Conservation (phyloP, 2,329 filamentous ascomycete genomes). For the Fonsecaea erecta region DNA sequence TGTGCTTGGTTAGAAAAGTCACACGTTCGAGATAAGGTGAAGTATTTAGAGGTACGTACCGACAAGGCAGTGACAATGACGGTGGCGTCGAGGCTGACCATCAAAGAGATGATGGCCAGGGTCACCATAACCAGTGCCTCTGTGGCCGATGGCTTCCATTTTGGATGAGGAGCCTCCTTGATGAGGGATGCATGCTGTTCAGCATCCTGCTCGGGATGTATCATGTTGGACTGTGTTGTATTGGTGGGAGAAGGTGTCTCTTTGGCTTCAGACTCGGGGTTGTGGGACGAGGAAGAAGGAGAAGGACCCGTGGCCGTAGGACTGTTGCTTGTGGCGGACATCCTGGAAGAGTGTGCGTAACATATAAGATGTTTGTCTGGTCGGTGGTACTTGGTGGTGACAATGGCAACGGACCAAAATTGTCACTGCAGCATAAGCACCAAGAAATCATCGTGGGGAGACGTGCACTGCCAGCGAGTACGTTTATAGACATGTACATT, state of each 20-base stretch:
- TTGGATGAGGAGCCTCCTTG: not conserved
- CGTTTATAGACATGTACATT: not conserved
- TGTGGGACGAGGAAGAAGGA: not conserved
- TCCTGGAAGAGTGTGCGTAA: not conserved
- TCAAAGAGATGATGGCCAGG: conserved; percentile 52
- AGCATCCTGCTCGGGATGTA: not conserved
- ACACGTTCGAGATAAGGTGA: not conserved
- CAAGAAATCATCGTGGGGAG: not conserved
- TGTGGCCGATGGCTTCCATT: conserved; percentile 27
- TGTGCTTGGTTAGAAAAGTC: conserved; percentile 46
- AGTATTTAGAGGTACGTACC: conserved; percentile 6
- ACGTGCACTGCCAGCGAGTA: not conserved
- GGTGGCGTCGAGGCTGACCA: conserved; percentile 57
- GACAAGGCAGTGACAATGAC: conserved; percentile 44
- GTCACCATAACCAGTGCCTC: conserved; percentile 35
- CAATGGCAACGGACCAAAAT: conserved; percentile 7
- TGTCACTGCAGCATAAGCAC: conserved; percentile 5
- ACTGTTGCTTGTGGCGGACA: not conserved
- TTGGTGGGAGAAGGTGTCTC: not conserved
- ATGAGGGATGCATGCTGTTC: not conserved
- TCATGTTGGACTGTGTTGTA: not conserved
- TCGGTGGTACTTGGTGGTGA: not conserved
- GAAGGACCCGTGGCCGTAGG: no score
- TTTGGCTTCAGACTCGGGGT: not conserved
- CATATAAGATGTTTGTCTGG: conserved; percentile 9